A percentile compares a stretch with the other conserved stretches of the same genome.
Conservation (phyloP, 176 grass and related monocot genomes). For the Avena eriantha region DNA sequence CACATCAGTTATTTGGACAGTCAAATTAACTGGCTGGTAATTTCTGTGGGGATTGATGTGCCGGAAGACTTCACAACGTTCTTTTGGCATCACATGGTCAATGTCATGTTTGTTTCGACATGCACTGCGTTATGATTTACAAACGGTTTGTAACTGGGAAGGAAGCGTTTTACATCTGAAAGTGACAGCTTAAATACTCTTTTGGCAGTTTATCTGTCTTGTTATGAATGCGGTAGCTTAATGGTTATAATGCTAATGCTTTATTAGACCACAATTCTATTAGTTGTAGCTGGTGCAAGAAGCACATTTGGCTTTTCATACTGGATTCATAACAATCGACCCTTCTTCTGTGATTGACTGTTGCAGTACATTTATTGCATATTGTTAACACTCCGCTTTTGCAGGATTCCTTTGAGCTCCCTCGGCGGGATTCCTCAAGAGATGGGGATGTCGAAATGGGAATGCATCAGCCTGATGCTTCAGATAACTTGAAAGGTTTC, state of each 20-base stretch:
- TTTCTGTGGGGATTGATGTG: not conserved
- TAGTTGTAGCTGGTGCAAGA: slow-evolving; percentile 18
- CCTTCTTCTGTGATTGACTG: not conserved
- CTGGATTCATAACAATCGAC: not conserved
- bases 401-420: slow-evolving; percentile 89
- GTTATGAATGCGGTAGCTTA: not conserved
- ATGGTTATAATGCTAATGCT: slow-evolving; percentile 22
- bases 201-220: slow-evolving; percentile 22
- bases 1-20: not conserved
- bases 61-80: not conserved
- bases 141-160: not conserved
- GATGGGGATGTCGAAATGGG: slow-evolving; percentile 90
- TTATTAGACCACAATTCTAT: not conserved
- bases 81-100: not conserved
- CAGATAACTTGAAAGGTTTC: slow-evolving; percentile 77
- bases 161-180: not conserved
- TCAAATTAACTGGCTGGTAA: not conserved
- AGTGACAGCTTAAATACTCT: slow-evolving; percentile 19
- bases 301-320: slow-evolving; percentile 15
- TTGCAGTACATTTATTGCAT: slow-evolving; percentile 14
- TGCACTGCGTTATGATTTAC: not conserved
- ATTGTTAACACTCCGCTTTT: slow-evolving; percentile 14
- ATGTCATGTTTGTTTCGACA: not conserved
- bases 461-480: slow-evolving; percentile 62
- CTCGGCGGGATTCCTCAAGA: slow-evolving; percentile 57